Base-by-base conservation (phyloP, 2,329 filamentous ascomycete species). In the Gaeumannomyces tritici region DNA sequence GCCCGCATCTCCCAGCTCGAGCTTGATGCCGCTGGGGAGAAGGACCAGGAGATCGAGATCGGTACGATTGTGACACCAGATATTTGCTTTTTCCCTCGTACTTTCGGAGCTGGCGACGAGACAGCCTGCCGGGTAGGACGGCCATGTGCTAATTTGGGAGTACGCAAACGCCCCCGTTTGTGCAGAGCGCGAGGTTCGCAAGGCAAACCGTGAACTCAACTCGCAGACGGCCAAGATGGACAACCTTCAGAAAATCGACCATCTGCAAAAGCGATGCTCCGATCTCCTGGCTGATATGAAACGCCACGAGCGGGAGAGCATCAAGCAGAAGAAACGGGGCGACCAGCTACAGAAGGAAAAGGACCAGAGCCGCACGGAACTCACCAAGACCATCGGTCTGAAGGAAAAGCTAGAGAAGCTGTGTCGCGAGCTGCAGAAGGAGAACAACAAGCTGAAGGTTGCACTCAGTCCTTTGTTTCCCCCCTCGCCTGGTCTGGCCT, bases 391-490 rank as follows among this genome's bases (percentile, higher is more conserved):
- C 27, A 88, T 90, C 26, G 89, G 88, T 1, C 85, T 98, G 72
- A 97, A 96, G 74, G 93, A 98, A 74, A 98, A 98, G 76, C 80
- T 99, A 57, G 95, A 99, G 76, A 99, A 98, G 73, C 80, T 99
- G 35, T 97, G 93, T 70, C 83, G 95, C 63, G 95, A 99, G 74
- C 82, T 99, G 62, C 95, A 96, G 64, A 90, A 93, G 70, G 95
- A 99, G 72, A 99, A 99, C 75, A 98, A 98, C 76, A 96, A 96
- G 77, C 86, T 99, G 67, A 98, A 98, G 88, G 91, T 95, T 29
- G 5, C 64, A n/a, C 35, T 35, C 11, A 11, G 47, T 27, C 55
- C 55, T 29, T 27, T 47, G 3, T 13, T 28, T 33, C 5, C 31
- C 62, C 61, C 55, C 57, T n/a, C 51, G 8, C 24, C 59, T 27